Percentiles rank a stretch among this genome's conserved stretches.
Conservation (phyloP, 2,329 filamentous ascomycete genomes). For the Plenodomus lindquistii region DNA sequence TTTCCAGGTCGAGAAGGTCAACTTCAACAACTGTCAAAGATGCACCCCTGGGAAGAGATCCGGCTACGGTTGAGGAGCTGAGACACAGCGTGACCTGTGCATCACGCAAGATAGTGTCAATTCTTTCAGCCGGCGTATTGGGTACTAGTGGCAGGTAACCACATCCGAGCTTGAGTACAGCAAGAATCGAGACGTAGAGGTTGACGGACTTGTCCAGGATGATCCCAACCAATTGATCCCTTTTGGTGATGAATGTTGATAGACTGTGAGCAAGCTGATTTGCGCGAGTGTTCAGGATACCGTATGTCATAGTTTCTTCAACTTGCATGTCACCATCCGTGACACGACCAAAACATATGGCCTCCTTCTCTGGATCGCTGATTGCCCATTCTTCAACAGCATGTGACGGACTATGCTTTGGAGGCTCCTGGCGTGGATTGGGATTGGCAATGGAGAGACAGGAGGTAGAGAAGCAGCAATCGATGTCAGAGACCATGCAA, state of each 20-base stretch:
- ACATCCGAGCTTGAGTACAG: constrained; percentile 72
- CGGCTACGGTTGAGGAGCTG: constrained; percentile 28
- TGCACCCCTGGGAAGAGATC: constrained; percentile 6
- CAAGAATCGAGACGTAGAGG: constrained; percentile 76
- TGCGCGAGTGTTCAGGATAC: constrained; percentile 63
- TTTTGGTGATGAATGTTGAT: constrained; percentile 48
- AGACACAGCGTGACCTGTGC: constrained; percentile 58
- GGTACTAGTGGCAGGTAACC: constrained; percentile 81
- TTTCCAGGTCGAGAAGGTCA: constrained; percentile 31
- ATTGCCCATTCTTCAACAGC: constrained; percentile 60
- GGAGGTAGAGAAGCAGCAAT: constrained; percentile 22
- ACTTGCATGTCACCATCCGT: constrained; percentile 36
- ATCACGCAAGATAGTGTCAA: constrained; percentile 65
- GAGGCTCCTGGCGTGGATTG: constrained; percentile 25
- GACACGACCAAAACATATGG: constrained; percentile 66
- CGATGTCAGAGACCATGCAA: constrained; percentile 32
- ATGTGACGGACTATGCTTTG: constrained; percentile 34
- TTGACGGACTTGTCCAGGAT: constrained; percentile 75
- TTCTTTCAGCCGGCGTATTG: constrained; percentile 66
- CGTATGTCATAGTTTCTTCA: constrained; percentile 62
- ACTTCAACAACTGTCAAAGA: constrained; percentile 31
- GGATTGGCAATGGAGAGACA: constrained; percentile 49
- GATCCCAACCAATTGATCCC: constrained; percentile 69
- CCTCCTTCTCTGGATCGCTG: constrained; percentile 57
- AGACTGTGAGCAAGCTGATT: constrained; percentile 68